Evolutionary conservation across 2,329 filamentous ascomycete species (phyloP).

Genomic region (Colletotrichum neosansevieriae): DNA sequence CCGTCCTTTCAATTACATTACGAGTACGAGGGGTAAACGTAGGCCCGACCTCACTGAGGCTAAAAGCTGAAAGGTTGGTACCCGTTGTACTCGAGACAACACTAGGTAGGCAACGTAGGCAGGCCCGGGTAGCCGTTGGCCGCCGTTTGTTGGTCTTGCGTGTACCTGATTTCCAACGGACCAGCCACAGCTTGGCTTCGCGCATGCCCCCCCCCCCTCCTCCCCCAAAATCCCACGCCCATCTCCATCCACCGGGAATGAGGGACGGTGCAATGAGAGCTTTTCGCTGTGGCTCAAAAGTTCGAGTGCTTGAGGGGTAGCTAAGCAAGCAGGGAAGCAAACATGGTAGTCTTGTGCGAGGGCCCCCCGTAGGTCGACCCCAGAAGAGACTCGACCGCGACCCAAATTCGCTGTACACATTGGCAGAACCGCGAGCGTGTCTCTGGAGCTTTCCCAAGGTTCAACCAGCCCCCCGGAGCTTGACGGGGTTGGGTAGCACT

Average conservation of each 20-base stretch:
- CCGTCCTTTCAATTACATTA: not conserved
- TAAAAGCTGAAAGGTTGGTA: conserved; percentile 39
- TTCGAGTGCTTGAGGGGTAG: not conserved
- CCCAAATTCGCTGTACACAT: conserved; percentile 2
- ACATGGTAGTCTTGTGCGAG: conserved; percentile 4
- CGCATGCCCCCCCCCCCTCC: conserved; percentile 24
- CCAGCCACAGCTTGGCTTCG: conserved; percentile 40
- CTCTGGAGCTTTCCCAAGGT: conserved; percentile 29
- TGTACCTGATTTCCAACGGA: conserved; percentile 40
- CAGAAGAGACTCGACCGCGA: conserved; percentile 20
- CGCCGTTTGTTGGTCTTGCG: conserved; percentile 38
- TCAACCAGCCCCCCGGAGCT: conserved; percentile 36
- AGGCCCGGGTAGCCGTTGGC: conserved; percentile 39
- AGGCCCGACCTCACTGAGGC: conserved; percentile 31
- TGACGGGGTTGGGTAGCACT: conserved; percentile 38
- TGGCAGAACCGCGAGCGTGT: conserved; percentile 28
- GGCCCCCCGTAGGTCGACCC: not conserved
- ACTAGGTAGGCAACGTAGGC: conserved; percentile 33
- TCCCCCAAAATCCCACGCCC: not conserved
- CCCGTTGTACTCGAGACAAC: conserved; percentile 38
- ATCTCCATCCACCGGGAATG: conserved; percentile 18
- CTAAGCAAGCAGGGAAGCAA: conserved; percentile 12
- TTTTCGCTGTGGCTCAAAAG: conserved; percentile 5
- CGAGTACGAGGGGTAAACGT: conserved; percentile 14
- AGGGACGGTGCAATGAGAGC: conserved; percentile 3